phyloP scores from a whole-genome alignment of 768 basidiomycete genomes.

The Tulasnella sp. region DNA sequence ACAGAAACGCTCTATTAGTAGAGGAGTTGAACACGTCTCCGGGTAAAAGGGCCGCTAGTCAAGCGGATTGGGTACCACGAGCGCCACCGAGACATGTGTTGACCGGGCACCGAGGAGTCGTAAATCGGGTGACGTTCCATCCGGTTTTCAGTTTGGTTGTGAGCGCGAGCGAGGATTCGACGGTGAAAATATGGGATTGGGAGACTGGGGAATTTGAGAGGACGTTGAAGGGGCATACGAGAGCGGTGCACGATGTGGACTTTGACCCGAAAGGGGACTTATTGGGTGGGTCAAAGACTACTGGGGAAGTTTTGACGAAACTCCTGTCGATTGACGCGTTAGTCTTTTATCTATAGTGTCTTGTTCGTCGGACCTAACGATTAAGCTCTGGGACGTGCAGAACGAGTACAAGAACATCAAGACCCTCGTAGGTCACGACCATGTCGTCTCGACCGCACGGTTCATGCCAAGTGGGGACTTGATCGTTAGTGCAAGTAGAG shows the following conservation, averaged over 20 bases:
- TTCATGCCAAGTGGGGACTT: slow-evolving; percentile 80
- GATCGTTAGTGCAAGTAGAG: slow-evolving; percentile 80
- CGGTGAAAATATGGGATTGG: slow-evolving; percentile 94
- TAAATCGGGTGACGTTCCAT: slow-evolving; percentile 78
- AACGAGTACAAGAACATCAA: slow-evolving; percentile 87
- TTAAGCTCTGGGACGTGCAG: slow-evolving; percentile 86
- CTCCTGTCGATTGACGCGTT: neutral
- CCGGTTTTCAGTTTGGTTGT: slow-evolving; percentile 76
- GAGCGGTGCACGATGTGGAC: slow-evolving; percentile 77
- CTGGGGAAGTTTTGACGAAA: neutral
- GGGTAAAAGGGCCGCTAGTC: slow-evolving; percentile 39
- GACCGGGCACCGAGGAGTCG: slow-evolving; percentile 67
- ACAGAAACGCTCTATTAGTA: slow-evolving; percentile 62
- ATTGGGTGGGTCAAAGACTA: slow-evolving; percentile 44
- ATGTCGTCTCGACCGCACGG: slow-evolving; percentile 76
- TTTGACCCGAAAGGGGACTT: slow-evolving; percentile 80
- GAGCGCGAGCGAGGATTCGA: slow-evolving; percentile 81
- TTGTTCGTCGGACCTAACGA: slow-evolving; percentile 78
- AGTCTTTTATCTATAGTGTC: slow-evolving; percentile 39
- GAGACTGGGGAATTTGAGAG: slow-evolving; percentile 89
- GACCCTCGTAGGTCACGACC: slow-evolving; percentile 84
- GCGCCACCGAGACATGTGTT: slow-evolving; percentile 70
- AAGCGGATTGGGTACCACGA: slow-evolving; percentile 76
- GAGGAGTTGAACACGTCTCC: slow-evolving; percentile 59
- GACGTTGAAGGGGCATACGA: slow-evolving; percentile 88